phyloP scores from a whole-genome alignment of 2,329 filamentous ascomycete species.

The Trichoderma guizhouense region DNA sequence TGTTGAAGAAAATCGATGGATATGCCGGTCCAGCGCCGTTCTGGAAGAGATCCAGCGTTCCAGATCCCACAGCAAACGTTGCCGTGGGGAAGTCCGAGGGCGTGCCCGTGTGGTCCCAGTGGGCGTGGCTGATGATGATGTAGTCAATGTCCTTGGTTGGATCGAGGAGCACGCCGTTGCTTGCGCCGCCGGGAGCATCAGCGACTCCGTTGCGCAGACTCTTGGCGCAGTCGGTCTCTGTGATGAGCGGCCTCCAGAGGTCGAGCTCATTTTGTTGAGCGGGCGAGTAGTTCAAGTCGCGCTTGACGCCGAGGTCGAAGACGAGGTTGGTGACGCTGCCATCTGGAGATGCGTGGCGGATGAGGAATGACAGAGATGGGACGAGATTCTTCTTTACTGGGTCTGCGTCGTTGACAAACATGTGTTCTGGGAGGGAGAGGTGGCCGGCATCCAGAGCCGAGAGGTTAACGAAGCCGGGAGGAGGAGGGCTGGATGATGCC shows the following conservation, averaged over 20 bases:
- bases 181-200: not conserved
- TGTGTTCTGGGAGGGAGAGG: not conserved
- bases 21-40: not conserved
- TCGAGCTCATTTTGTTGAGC: not conserved
- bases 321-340: slow-evolving; percentile 1
- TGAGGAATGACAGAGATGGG: slow-evolving; percentile 7
- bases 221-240: not conserved
- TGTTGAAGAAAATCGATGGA: not conserved
- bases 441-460: slow-evolving; percentile 6
- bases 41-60: not conserved
- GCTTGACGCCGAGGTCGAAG: slow-evolving; percentile 10
- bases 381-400: not conserved
- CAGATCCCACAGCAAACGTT: slow-evolving; percentile 6
- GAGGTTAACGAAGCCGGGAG: not conserved
- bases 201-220: not conserved
- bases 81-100: slow-evolving; percentile 9
- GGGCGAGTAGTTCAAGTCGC: not conserved
- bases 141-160: slow-evolving; percentile 3
- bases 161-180: not conserved
- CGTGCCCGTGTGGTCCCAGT: slow-evolving; percentile 3
- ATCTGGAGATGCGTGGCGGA: not conserved
- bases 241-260: not conserved
- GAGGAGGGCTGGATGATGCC: not conserved
- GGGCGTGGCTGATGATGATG: slow-evolving; percentile 7
- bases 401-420: slow-evolving; percentile 6